phyloP scores from a whole-genome alignment of 2,329 filamentous ascomycete species.

The Fusarium neocosmosporiellum region DNA sequence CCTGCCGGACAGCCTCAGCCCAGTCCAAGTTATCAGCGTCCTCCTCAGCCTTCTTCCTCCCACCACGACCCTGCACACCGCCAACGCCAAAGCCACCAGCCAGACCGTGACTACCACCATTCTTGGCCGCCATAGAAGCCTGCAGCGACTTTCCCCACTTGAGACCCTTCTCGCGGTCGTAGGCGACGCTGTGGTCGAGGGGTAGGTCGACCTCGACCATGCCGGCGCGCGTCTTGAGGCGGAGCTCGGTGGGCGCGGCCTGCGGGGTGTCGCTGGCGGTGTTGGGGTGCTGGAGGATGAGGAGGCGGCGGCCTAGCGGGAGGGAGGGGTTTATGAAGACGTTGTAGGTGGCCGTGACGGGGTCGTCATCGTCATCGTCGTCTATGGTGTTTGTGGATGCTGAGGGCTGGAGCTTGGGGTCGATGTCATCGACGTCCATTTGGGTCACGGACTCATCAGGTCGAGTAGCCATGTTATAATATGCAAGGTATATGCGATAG shows the following conservation, averaged over 20 bases:
- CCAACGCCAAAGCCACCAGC: conserved; percentile 79
- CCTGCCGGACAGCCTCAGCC: conserved; percentile 74
- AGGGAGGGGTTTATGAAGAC: conserved; percentile 85
- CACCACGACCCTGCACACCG: conserved; percentile 54
- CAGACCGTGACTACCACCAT: conserved; percentile 74
- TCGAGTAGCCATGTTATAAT: conserved; percentile 18
- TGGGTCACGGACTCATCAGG: conserved; percentile 21
- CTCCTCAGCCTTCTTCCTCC: conserved; percentile 54
- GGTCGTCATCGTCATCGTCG: conserved; percentile 65
- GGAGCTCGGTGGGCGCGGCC: conserved; percentile 74
- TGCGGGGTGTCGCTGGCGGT: conserved; percentile 67
- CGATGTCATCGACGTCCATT: conserved; percentile 39
- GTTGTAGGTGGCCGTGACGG: conserved; percentile 80
- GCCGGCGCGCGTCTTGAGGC: conserved; percentile 83
- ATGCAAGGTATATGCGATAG: background rate
- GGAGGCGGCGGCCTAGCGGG: conserved; percentile 71
- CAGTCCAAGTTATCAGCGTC: conserved; percentile 69
- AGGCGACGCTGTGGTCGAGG: conserved; percentile 76
- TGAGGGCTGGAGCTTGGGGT: conserved; percentile 25
- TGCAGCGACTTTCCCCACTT: conserved; percentile 84
- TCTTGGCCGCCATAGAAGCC: conserved; percentile 67
- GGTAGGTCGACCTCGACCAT: conserved; percentile 95
- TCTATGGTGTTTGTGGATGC: conserved; percentile 17
- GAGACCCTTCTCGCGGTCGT: conserved; percentile 85
- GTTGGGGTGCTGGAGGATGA: conserved; percentile 91